Evolutionary conservation across 2,329 filamentous ascomycete genomes (phyloP), one percentile per base, ranked within the genome.

Genomic region (Tolypocladium paradoxum): DNA sequence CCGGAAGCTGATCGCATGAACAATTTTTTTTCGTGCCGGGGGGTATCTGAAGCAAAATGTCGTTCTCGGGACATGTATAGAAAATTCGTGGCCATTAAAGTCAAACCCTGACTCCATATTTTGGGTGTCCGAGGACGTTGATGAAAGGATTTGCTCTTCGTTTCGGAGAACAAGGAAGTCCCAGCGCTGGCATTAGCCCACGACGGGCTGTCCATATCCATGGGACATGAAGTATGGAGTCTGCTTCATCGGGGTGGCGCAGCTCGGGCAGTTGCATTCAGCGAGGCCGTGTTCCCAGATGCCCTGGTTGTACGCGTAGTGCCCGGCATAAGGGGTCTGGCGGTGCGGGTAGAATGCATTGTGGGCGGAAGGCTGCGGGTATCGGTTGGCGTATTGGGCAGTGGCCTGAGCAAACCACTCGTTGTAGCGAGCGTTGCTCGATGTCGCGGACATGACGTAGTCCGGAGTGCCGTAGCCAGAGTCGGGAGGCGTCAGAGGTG

Each of bases 401-500:
- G 69, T 64, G 38, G 70, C 69, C 54, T 75, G 71, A 9, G 70
- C 68, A 55, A 82, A 81, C 77, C 77, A 83, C 45, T 83, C 79
- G 29, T 78, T 76, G 65, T 82, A 82, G 36, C 73, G 76, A 24
- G 74, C 69, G 53, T 81, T 81, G 57, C 73, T 72, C 1, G 78
- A 76, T 0, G 78, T 72, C 4, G 79, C 76, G 43, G 79, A 81
- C 64, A 76, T 74, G 49, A 73, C 68, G 57, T 82, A 80, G 59
- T 83, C 79, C 5, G 80, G 80, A 0, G 79, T 83, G 45, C 79
- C 78, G 53, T 83, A 83, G 6, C 80, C 80, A 22, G 80, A 83
- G 57, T 83, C 80, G 1, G 80, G 80, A 2, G 80, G 80, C 0
- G 80, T 82, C 53, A 82, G 66, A 7, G 78, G 78, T 48, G 74